Conservation (phyloP, 805 yeast genomes). For the Saccharomyces jurei region DNA sequence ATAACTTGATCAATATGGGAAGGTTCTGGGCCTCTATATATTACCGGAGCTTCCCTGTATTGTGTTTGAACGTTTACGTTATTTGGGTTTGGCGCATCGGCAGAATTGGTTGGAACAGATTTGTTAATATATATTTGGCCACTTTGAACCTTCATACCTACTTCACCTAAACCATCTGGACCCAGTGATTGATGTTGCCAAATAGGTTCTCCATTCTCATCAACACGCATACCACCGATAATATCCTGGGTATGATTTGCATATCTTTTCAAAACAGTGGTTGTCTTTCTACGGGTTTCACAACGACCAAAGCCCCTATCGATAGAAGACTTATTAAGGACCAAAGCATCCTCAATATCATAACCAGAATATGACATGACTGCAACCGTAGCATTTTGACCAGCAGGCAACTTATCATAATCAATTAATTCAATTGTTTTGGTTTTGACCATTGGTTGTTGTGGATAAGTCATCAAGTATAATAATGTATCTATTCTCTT, state of each 20-base stretch:
- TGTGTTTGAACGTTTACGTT: constrained; percentile 34
- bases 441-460: constrained; percentile 98
- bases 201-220: constrained; percentile 71
- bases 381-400: constrained; percentile 97
- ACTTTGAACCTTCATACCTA: constrained; percentile 80
- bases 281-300: constrained; percentile 87
- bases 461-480: constrained; percentile 96
- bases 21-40: constrained; percentile 91
- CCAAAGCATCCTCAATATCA: constrained; percentile 98
- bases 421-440: constrained; percentile 92
- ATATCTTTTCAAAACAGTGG: constrained; percentile 81
- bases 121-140: constrained; percentile 94
- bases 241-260: constrained; percentile 91
- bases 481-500: constrained; percentile 89
- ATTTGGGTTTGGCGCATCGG: constrained; percentile 30
- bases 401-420: constrained; percentile 95
- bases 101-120: constrained; percentile 80
- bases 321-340: constrained; percentile 82
- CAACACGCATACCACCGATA: constrained; percentile 84
- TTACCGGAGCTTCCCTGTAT: constrained; percentile 85
- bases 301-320: constrained; percentile 98
- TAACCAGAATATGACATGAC: constrained; percentile 99
- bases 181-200: constrained; percentile 84
- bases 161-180: constrained; percentile 94
- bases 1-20: constrained; percentile 93